These are phyloP conservation scores for Fusarium stilboides DNA, from an alignment of 2,329 filamentous ascomycete genomes.

Conservation along the genomic window DNA sequence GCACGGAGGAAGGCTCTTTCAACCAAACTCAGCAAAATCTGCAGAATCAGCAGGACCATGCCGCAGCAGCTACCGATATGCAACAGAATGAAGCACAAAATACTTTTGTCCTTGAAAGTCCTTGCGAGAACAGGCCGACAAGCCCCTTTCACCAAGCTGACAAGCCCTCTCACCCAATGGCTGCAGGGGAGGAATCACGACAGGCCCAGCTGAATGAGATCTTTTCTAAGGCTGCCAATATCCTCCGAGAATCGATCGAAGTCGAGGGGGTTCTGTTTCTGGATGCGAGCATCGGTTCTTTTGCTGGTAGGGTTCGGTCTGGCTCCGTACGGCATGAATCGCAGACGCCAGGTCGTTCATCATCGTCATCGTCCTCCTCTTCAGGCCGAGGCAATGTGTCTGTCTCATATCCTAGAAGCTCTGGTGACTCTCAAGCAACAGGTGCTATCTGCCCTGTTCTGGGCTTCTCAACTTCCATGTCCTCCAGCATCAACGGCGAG, in stretches of 20 bases:
- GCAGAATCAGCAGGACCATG: constrained; percentile 15
- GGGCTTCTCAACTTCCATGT: constrained; percentile 56
- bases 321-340: constrained; percentile 4
- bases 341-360: constrained; percentile 2
- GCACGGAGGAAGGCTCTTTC: constrained; percentile 24
- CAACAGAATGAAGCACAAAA: constrained; percentile 5
- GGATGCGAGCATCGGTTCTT: constrained; percentile 52
- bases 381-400: neutral
- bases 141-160: neutral
- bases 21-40: constrained; percentile 27
- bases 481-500: constrained; percentile 54
- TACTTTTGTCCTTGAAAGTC: constrained; percentile 30
- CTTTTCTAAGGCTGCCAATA: constrained; percentile 62
- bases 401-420: constrained; percentile 24
- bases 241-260: constrained; percentile 61
- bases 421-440: constrained; percentile 45
- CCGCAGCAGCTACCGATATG: neutral
- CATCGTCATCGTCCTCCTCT: constrained; percentile 31
- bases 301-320: constrained; percentile 20
- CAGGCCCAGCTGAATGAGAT: constrained; percentile 40
- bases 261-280: constrained; percentile 57
- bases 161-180: neutral
- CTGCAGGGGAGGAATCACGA: constrained; percentile 12
- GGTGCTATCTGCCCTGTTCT: constrained; percentile 52
- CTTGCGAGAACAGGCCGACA: neutral